A percentile compares a stretch with the other conserved stretches of the same genome.
Conservation (phyloP, 129 eudicot species). For the Centrapalus pauciflorus region DNA sequence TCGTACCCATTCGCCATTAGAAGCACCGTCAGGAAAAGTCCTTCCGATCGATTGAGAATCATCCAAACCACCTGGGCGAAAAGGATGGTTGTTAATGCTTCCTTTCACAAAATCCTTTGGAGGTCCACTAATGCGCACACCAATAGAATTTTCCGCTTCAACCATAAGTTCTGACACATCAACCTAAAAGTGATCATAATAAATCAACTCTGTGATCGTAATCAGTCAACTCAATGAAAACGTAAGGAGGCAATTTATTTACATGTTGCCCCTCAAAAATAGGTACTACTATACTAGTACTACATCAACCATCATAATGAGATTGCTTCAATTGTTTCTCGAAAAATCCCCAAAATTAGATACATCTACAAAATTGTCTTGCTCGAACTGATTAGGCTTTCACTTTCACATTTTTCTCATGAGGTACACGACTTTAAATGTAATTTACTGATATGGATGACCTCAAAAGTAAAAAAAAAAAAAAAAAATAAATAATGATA, state of each 20-base stretch:
- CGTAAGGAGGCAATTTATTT: neutral
- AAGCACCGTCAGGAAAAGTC: slow-evolving; percentile 73
- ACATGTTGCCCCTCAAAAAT: neutral
- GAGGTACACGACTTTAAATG: neutral
- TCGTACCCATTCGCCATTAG: slow-evolving; percentile 80
- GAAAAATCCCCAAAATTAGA: neutral
- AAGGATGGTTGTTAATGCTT: slow-evolving; percentile 86
- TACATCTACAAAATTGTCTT: neutral
- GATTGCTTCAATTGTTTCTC: slow-evolving; percentile 6
- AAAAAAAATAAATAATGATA: no score
- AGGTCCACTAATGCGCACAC: slow-evolving; percentile 88
- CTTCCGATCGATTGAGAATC: slow-evolving; percentile 62
- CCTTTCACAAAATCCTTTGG: slow-evolving; percentile 96
- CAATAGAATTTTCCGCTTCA: slow-evolving; percentile 67
- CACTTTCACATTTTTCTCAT: neutral
- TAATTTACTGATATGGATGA: neutral
- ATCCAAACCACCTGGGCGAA: slow-evolving; percentile 95
- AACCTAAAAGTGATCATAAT: slow-evolving; percentile 43
- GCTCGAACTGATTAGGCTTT: neutral
- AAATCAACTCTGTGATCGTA: slow-evolving; percentile 32
- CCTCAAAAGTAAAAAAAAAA: neutral
- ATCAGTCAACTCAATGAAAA: slow-evolving; percentile 30
- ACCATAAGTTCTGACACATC: slow-evolving; percentile 70
- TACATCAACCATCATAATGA: neutral
- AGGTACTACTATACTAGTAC: neutral